Evolutionary conservation across 2,329 filamentous ascomycete species (phyloP).

Genomic region (Aspergillus intermedius): DNA sequence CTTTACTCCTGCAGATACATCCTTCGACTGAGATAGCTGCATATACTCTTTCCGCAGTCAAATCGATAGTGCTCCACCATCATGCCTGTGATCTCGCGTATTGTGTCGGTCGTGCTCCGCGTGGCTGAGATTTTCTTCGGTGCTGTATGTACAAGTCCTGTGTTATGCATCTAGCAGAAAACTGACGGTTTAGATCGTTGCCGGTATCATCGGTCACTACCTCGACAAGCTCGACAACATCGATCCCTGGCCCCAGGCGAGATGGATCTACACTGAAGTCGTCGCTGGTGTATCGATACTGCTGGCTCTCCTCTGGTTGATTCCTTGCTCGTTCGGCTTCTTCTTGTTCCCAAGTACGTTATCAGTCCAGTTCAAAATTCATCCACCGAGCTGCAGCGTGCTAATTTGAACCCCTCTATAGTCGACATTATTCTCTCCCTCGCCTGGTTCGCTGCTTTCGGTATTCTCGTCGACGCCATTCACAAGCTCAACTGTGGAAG

Average conservation of each 20-base stretch:
- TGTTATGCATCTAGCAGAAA: neutral
- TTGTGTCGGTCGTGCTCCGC: constrained; percentile 54
- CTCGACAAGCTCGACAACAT: constrained; percentile 47
- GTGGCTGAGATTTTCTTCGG: constrained; percentile 61
- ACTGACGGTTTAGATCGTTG: constrained; percentile 43
- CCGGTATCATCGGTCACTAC: constrained; percentile 62
- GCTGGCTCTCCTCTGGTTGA: constrained; percentile 63
- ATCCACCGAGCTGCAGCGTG: neutral
- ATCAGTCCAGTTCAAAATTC: constrained; percentile 3
- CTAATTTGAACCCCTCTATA: constrained; percentile 7
- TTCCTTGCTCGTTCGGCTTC: constrained; percentile 63
- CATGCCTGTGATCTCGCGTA: constrained; percentile 49
- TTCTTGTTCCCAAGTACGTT: constrained; percentile 56
- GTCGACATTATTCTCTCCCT: constrained; percentile 63
- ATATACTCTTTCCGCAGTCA: neutral
- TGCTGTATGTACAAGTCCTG: constrained; percentile 44
- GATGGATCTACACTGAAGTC: constrained; percentile 70
- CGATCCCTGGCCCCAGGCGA: constrained; percentile 51
- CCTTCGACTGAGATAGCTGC: neutral
- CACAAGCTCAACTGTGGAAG: constrained; percentile 48
- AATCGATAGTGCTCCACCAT: constrained; percentile 4
- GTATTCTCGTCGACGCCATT: constrained; percentile 56
- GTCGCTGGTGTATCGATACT: constrained; percentile 64
- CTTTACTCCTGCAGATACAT: neutral
- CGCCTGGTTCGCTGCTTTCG: constrained; percentile 65